A percentile compares a stretch with the other conserved stretches of the same genome.
Conservation (phyloP, 1,284 basidiomycete genomes). For the Leccinum fuscescens region DNA sequence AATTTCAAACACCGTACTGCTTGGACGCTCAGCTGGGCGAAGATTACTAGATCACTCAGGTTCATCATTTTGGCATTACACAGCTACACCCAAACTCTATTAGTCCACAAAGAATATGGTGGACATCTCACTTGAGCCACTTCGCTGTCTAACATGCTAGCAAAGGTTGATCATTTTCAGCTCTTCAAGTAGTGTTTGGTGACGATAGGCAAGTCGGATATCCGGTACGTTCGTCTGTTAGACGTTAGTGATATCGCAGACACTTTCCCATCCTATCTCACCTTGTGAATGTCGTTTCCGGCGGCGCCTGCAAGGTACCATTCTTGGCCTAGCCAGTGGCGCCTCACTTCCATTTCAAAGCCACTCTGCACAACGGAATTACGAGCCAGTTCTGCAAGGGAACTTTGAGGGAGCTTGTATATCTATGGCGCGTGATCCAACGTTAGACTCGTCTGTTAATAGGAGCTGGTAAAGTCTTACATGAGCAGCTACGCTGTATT, state of each 20-base stretch:
- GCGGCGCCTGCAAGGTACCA: conserved; percentile 89
- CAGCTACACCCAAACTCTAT: not conserved
- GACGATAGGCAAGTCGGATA: conserved; percentile 84
- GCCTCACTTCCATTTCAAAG: conserved; percentile 98
- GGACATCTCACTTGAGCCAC: not conserved
- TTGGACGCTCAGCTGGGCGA: not conserved
- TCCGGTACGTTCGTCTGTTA: conserved; percentile 92
- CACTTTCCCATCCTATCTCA: conserved; percentile 29
- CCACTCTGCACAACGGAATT: conserved; percentile 97
- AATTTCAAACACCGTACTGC: not conserved
- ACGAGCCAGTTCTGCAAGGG: conserved; percentile 86
- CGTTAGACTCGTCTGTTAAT: not conserved
- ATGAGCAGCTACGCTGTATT: conserved; percentile 97
- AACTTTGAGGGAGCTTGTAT: conserved; percentile 86
- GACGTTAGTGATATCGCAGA: conserved; percentile 10
- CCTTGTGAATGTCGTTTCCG: conserved; percentile 92
- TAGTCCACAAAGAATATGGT: not conserved
- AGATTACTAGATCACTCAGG: not conserved
- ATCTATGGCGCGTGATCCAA: conserved; percentile 50
- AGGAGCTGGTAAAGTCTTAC: conserved; percentile 42
- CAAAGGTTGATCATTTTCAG: conserved; percentile 60
- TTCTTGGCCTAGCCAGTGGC: conserved; percentile 90
- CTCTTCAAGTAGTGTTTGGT: conserved; percentile 87
- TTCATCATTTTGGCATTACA: not conserved
- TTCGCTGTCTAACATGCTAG: conserved; percentile 13